Evolutionary conservation across 306 rosid species (phyloP).

Genomic region (Pterocarpus santalinus): DNA sequence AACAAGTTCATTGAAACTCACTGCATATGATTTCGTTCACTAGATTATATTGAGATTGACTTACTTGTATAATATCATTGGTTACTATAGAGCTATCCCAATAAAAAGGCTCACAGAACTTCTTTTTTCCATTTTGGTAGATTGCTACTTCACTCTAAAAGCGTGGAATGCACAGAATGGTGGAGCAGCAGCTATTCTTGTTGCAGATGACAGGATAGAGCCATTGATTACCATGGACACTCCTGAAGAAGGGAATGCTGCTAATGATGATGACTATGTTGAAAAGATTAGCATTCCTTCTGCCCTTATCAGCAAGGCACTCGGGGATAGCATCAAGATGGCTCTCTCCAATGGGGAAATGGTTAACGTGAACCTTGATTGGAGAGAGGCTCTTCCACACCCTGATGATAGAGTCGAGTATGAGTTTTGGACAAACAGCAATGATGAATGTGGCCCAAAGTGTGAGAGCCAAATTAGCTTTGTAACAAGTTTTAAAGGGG

Average conservation of each 20-base stretch:
- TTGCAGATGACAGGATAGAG: constrained; percentile 81
- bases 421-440: constrained; percentile 96
- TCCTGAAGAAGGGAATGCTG: constrained; percentile 79
- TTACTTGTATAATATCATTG: background rate
- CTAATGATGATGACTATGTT: constrained; percentile 71
- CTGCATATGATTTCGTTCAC: constrained; percentile 6
- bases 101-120: constrained; percentile 6
- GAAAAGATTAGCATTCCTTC: constrained; percentile 87
- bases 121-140: constrained; percentile 53
- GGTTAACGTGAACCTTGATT: constrained; percentile 91
- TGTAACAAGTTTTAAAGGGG: constrained; percentile 84
- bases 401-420: constrained; percentile 98
- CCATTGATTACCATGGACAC: constrained; percentile 96
- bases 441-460: constrained; percentile 96
- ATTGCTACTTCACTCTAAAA: constrained; percentile 93
- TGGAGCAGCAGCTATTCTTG: constrained; percentile 97
- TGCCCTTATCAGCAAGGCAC: constrained; percentile 81
- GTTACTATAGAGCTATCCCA: constrained; percentile 25
- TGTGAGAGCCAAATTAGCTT: constrained; percentile 84
- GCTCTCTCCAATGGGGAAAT: constrained; percentile 71
- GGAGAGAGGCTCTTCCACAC: constrained; percentile 99
- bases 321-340: constrained; percentile 82
- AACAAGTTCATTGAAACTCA: background rate
- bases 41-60: too few relatives aligned
- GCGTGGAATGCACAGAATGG: constrained; percentile 97